phyloP scores from a whole-genome alignment of 2,329 filamentous ascomycete genomes.

The Leptoxyphium fumago region DNA sequence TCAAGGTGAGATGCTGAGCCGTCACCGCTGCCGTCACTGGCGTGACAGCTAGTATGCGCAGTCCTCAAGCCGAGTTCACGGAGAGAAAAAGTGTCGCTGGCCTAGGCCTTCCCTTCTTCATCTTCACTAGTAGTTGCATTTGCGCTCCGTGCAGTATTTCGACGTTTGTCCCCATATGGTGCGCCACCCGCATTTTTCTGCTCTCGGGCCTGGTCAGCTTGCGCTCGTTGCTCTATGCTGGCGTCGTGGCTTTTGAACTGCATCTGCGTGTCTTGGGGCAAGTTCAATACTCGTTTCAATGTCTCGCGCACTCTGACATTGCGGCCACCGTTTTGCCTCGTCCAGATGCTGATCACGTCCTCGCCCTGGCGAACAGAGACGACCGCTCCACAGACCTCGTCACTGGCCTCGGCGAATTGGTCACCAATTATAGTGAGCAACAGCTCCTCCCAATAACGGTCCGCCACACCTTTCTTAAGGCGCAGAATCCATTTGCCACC shows the following conservation, averaged over 20 bases:
- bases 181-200: constrained; percentile 45
- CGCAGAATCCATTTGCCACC: constrained; percentile 97
- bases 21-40: too few relatives aligned
- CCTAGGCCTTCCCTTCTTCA: constrained; percentile 18
- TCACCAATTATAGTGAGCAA: constrained; percentile 83
- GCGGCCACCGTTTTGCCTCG: constrained; percentile 77
- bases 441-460: constrained; percentile 93
- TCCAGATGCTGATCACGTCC: constrained; percentile 97
- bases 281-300: constrained; percentile 76
- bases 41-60: too few relatives aligned
- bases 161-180: constrained; percentile 30
- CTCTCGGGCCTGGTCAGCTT: constrained; percentile 80
- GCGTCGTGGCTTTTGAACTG: constrained; percentile 95
- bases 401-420: constrained; percentile 80
- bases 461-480: constrained; percentile 91
- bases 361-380: constrained; percentile 89
- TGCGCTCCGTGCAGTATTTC: constrained; percentile 17
- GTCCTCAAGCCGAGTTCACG: too few relatives aligned
- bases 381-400: constrained; percentile 90
- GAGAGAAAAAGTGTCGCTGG: too few relatives aligned
- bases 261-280: constrained; percentile 78
- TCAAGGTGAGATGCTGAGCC: too few relatives aligned
- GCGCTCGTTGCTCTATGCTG: constrained; percentile 80
- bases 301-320: constrained; percentile 97
- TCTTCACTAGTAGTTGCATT: constrained; percentile 17